Conservation (phyloP, 2,329 filamentous ascomycete genomes). For the Neonectria punicea region DNA sequence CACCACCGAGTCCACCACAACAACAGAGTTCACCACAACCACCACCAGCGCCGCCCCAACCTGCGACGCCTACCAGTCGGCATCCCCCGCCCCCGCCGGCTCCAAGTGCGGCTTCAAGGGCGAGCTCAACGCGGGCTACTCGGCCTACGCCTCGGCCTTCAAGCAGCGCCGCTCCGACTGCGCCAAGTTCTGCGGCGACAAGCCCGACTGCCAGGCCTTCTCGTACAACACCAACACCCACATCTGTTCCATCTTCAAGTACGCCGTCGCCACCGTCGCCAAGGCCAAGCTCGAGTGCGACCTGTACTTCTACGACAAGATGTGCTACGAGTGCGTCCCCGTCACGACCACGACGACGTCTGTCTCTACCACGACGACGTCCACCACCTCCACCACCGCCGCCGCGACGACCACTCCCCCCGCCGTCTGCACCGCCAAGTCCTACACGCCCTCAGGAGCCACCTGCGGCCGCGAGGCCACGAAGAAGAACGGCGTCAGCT, state of each 20-base stretch:
- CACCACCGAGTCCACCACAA: background rate
- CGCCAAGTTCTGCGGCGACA: background rate
- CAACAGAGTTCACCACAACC: background rate
- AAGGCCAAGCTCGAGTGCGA: background rate
- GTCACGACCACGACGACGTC: background rate
- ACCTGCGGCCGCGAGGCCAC: background rate
- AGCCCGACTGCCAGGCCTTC: background rate
- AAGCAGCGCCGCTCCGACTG: background rate
- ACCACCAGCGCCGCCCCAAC: background rate
- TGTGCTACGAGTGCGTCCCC: background rate
- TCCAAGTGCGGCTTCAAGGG: background rate
- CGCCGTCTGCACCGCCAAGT: background rate
- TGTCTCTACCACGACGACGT: background rate
- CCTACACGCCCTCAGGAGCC: background rate
- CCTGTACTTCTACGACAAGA: background rate
- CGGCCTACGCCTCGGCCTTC: background rate
- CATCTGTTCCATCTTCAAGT: background rate
- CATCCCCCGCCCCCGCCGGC: background rate
- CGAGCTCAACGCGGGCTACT: background rate
- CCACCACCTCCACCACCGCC: background rate
- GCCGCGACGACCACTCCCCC: background rate
- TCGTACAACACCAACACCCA: background rate
- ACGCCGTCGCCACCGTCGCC: background rate
- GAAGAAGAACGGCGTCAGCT: slow-evolving; percentile 3
- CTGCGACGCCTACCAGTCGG: background rate